Base-by-base conservation (phyloP, 2,329 filamentous ascomycete genomes). In the Aspergillus chevalieri region DNA sequence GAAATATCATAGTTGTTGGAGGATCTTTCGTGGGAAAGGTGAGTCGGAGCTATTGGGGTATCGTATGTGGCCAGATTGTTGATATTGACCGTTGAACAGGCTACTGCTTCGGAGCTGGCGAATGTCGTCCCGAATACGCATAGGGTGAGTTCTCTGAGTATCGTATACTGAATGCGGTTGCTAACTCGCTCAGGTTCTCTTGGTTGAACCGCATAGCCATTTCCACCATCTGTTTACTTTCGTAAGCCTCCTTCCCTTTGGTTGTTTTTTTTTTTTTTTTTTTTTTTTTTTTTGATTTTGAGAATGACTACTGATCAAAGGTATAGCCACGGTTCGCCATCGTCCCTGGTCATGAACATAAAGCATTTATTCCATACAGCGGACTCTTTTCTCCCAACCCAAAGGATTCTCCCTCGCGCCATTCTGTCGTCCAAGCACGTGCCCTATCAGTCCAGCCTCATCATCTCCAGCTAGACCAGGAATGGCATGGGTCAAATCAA, bases 201-300 rank as follows among this genome's bases (percentile, higher is more conserved):
- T 68, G 5, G 59, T 65, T 10, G 65, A 69, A 39, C 55, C 64
- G 4, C 66, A 69, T 47, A 69, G 63, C 21, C 65, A 68, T 41
- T 68, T 67, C 47, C 63, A 69, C 43, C 65, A 69, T 42, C 54
- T 69, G 1, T 69, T 69, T 47, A 59, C 63, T 24, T 69, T 69
- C 43, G 64, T 67, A 56, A 53, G 61, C 12, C 22, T 2, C 17
- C 2, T 17, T 17, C 17, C 17, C 17, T 17, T 17, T 17, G 17
- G 2, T 17, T n/a, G n/a, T n/a, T n/a, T n/a, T n/a, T n/a, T n/a
- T n/a, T n/a, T n/a, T n/a, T n/a, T n/a, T n/a, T n/a, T n/a, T n/a
- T n/a, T n/a, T n/a, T n/a, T n/a, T n/a, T n/a, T n/a, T 17, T 17
- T 3, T 15, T 10, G 17, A 43, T 22, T n/a, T 24, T 28, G 28